Percentiles rank a stretch among this genome's conserved stretches.
Conservation (phyloP, 805 yeast genomes). For the Yamadazyma philogaea region DNA sequence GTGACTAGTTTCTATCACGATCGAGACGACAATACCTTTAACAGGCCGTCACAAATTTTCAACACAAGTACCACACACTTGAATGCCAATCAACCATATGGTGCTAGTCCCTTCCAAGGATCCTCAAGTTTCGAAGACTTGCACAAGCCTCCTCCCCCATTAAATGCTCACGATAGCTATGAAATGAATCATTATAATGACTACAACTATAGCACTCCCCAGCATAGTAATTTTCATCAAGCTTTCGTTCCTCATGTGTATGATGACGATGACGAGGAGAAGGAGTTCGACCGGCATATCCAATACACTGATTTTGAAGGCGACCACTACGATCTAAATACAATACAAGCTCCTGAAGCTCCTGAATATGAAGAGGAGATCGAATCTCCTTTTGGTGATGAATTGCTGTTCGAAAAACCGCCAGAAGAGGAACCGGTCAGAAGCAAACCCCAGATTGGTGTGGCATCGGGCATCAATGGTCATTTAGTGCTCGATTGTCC, state of each 20-base stretch:
- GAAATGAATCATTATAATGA: conserved; percentile 23
- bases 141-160: conserved; percentile 10
- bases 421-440: conserved; percentile 34
- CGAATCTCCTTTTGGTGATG: conserved; percentile 30
- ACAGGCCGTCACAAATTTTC: conserved; percentile 26
- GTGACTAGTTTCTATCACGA: conserved; percentile 21
- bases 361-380: conserved; percentile 13
- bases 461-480: conserved; percentile 39
- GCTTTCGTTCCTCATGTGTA: conserved; percentile 45
- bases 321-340: conserved; percentile 40
- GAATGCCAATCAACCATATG: conserved; percentile 12
- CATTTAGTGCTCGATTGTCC: conserved; percentile 48
- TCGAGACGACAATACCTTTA: conserved; percentile 16
- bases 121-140: conserved; percentile 11
- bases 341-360: conserved; percentile 21
- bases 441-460: conserved; percentile 32
- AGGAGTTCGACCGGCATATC: conserved; percentile 37
- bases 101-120: conserved; percentile 16
- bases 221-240: conserved; percentile 23
- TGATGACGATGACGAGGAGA: conserved; percentile 37
- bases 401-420: conserved; percentile 25
- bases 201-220: conserved; percentile 12
- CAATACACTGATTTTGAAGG: conserved; percentile 40
- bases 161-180: conserved; percentile 13
- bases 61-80: conserved; percentile 21